These are phyloP conservation scores for Byssoonygena ceratinophila DNA, from an alignment of 2,329 filamentous ascomycete species.

Conservation along the genomic window DNA sequence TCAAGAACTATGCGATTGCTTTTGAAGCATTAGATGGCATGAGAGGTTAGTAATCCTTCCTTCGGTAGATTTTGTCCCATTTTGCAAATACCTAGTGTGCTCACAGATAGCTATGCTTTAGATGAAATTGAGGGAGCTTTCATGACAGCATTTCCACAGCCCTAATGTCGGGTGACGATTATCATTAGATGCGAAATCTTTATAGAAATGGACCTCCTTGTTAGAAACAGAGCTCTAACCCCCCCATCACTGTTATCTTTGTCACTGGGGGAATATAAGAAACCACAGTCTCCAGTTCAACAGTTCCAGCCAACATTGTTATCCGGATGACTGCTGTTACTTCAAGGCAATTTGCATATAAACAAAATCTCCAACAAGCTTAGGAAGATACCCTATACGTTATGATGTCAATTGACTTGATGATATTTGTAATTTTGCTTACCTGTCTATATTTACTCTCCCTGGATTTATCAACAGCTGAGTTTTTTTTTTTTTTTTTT, in stretches of 20 bases:
- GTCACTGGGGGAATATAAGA: background rate
- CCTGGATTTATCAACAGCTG: background rate
- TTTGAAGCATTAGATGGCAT: conserved; percentile 37
- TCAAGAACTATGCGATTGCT: conserved; percentile 33
- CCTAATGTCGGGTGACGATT: conserved; percentile 6
- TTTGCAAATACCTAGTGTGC: background rate
- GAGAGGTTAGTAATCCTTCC: conserved; percentile 28
- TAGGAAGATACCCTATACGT: background rate
- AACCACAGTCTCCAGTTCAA: background rate
- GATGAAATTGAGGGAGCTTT: conserved; percentile 37
- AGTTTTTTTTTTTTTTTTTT: too few species aligned
- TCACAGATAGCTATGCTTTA: conserved; percentile 14
- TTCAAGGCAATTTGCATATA: too few species aligned
- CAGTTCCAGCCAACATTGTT: background rate
- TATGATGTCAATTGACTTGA: background rate
- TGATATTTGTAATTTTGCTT: background rate
- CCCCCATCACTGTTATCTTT: too few species aligned
- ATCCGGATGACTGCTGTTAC: background rate
- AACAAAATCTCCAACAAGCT: background rate
- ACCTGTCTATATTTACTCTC: background rate
- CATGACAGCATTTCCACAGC: conserved; percentile 32
- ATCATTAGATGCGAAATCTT: background rate
- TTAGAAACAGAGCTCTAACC: too few species aligned
- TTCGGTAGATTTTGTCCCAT: background rate
- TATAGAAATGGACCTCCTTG: too few species aligned